phyloP scores from a whole-genome alignment of 2,329 filamentous ascomycete species.

The Fusarium ramigenum region DNA sequence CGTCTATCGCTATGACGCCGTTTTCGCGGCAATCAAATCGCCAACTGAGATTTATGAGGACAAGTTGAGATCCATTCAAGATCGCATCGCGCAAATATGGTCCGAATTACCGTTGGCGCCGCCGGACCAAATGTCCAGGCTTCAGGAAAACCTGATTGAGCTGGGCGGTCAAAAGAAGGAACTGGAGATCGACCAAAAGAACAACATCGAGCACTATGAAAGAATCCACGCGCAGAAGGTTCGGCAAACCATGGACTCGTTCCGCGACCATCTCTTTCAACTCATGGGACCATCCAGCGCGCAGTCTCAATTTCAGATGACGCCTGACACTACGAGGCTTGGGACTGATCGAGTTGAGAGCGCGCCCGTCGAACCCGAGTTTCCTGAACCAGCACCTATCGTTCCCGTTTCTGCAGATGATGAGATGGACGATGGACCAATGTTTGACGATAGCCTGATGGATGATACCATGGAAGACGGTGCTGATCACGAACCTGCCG shows the following conservation, averaged over 20 bases:
- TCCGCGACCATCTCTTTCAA: not conserved
- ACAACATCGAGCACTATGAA: not conserved
- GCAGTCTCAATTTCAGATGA: not conserved
- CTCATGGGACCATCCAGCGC: not conserved
- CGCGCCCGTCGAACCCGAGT: not conserved
- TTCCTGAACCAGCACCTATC: not conserved
- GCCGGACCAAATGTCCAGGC: not conserved
- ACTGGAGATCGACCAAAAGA: constrained; percentile 1
- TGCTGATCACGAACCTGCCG: not conserved
- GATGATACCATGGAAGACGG: not conserved
- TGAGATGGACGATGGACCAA: not conserved
- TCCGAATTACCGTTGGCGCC: not conserved
- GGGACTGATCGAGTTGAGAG: not conserved
- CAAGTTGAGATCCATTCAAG: not conserved
- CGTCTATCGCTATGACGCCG: not conserved
- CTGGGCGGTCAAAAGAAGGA: constrained; percentile 10
- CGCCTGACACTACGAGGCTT: not conserved
- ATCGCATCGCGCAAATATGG: not conserved
- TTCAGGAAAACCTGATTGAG: not conserved
- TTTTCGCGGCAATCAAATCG: not conserved
- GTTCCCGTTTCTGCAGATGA: not conserved
- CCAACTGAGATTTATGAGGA: not conserved
- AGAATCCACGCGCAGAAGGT: not conserved
- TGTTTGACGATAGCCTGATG: not conserved
- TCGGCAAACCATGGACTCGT: not conserved